Percentiles rank a stretch among this genome's conserved stretches.
Conservation (phyloP, 257 asterid genomes). For the Gynochthodes officinalis region DNA sequence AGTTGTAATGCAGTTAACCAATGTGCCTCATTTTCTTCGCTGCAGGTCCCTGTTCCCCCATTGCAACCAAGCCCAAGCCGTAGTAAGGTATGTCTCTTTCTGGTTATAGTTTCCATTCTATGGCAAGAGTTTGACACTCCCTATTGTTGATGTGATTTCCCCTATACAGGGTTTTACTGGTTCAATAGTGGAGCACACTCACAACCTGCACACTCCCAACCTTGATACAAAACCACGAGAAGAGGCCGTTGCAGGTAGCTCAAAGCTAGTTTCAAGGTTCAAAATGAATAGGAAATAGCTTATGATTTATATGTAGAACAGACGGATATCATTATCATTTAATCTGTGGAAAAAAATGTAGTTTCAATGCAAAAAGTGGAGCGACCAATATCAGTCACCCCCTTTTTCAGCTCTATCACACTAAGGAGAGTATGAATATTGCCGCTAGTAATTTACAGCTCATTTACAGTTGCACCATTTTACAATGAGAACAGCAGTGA, state of each 20-base stretch:
- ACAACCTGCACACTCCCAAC: constrained; percentile 42
- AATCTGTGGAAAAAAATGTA: not conserved
- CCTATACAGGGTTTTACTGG: constrained; percentile 63
- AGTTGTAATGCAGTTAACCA: not conserved
- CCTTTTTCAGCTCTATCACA: not conserved
- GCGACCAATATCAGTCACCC: too few relatives aligned
- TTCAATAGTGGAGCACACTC: constrained; percentile 58
- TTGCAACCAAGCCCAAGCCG: constrained; percentile 9
- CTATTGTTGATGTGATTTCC: not conserved
- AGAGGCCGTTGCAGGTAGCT: constrained; percentile 33
- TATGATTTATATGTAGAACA: not conserved
- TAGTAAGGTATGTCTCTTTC: constrained; percentile 22
- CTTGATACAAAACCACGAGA: constrained; percentile 34
- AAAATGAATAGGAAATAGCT: constrained; percentile 61
- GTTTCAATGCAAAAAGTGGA: not conserved
- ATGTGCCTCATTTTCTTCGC: not conserved
- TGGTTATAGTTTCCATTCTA: not conserved
- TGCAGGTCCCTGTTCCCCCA: constrained; percentile 19
- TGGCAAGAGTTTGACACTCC: not conserved
- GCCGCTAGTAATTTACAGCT: not conserved
- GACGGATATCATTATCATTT: not conserved
- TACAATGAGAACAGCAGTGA: not conserved
- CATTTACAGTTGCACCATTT: not conserved
- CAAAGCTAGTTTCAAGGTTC: constrained; percentile 84
- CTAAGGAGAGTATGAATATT: not conserved